Evolutionary conservation across 805 yeast genomes (phyloP).

Genomic region (Vanderwaltozyma tropicalis): DNA sequence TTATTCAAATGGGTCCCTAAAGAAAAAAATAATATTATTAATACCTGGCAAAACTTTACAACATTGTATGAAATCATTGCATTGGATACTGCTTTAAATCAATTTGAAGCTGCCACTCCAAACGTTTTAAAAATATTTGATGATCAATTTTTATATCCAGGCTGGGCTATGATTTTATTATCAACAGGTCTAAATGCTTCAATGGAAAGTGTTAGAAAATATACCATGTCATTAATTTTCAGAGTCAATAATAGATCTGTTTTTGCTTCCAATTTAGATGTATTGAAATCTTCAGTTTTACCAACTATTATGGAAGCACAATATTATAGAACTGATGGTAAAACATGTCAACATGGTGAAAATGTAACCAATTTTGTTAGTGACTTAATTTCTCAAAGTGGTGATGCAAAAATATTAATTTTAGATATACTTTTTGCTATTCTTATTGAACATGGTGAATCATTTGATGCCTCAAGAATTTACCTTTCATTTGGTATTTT

Average conservation of each 20-base stretch:
- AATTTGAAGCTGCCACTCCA: constrained; percentile 62
- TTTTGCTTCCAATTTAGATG: constrained; percentile 33
- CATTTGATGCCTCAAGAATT: constrained; percentile 64
- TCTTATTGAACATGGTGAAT: constrained; percentile 37
- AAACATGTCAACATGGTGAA: constrained; percentile 50
- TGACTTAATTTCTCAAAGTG: not conserved
- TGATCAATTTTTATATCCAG: constrained; percentile 45
- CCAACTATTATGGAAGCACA: constrained; percentile 56
- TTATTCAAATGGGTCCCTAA: constrained; percentile 13
- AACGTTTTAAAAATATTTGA: constrained; percentile 50
- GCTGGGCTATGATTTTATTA: constrained; percentile 67
- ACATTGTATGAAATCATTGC: constrained; percentile 75
- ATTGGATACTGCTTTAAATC: constrained; percentile 77
- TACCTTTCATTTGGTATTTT: constrained; percentile 48
- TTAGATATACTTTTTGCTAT: constrained; percentile 34
- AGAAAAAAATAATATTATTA: constrained; percentile 26
- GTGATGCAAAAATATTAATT: not conserved
- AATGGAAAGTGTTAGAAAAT: constrained; percentile 66
- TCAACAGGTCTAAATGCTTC: constrained; percentile 68
- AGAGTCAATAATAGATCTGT: constrained; percentile 39
- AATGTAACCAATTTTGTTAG: constrained; percentile 37
- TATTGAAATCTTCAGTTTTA: constrained; percentile 35
- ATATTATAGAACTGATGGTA: constrained; percentile 40
- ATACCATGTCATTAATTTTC: constrained; percentile 46
- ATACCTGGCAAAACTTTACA: constrained; percentile 60